These are phyloP conservation scores for Megacollybia marginata DNA, from an alignment of 768 basidiomycete species.

Conservation along the genomic window DNA sequence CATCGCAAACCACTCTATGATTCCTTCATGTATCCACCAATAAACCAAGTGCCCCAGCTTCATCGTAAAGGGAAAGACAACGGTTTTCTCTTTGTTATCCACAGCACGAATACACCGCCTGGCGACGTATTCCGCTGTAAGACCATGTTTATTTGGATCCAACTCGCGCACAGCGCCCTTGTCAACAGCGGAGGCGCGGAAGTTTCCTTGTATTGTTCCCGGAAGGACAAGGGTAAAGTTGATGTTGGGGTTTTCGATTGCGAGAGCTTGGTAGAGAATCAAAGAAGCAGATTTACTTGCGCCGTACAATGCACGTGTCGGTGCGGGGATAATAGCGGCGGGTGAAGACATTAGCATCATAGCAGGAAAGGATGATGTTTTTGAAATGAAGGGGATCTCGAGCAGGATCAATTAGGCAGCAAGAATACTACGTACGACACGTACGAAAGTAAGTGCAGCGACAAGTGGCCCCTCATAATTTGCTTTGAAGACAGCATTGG, in stretches of 20 bases:
- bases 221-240: constrained; percentile 58
- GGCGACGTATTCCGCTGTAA: constrained; percentile 58
- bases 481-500: constrained; percentile 45
- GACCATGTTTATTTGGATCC: constrained; percentile 49
- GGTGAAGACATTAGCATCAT: constrained; percentile 75
- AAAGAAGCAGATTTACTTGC: constrained; percentile 80
- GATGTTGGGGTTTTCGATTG: constrained; percentile 73
- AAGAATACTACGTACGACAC: constrained; percentile 11
- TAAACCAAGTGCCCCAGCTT: too few species aligned
- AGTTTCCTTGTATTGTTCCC: constrained; percentile 66
- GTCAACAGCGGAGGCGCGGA: constrained; percentile 77
- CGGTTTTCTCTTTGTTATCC: constrained; percentile 46
- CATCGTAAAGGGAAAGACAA: constrained; percentile 13
- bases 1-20: too few species aligned
- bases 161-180: constrained; percentile 31
- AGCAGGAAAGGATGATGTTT: constrained; percentile 59
- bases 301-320: constrained; percentile 78
- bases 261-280: constrained; percentile 67
- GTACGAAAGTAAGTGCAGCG: constrained; percentile 64
- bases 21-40: too few species aligned
- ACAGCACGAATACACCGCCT: constrained; percentile 50
- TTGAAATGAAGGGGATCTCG: constrained; percentile 70
- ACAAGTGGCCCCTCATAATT: constrained; percentile 71
- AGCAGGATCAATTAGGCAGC: not conserved
- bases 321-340: constrained; percentile 76